Base-by-base conservation (phyloP, 2,329 filamentous ascomycete genomes). In the Tolypocladium cylindrosporum region DNA sequence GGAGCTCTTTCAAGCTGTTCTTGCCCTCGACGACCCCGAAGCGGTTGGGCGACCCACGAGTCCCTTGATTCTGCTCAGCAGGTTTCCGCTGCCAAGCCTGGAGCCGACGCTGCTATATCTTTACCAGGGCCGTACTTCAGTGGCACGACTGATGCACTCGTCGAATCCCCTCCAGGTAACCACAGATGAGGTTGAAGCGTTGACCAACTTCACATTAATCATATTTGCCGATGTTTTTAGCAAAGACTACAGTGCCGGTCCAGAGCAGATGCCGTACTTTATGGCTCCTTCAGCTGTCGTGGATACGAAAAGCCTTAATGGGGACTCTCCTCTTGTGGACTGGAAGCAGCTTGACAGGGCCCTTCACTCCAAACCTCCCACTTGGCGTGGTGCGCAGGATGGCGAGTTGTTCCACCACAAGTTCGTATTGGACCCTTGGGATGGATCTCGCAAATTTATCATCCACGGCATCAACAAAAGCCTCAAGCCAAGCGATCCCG, bases 181-280 rank as follows among this genome's bases (percentile, higher is more conserved):
- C 0, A 64, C 74, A 0, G 66, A 73, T 0, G 67, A 77, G 1
- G 62, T 91, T 0, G 71, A 80, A 0, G 69, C 75, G 1, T 69
- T 97, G n/a, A 85, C 84, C 0, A 72, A 70, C 0, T 96, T 94
- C 68, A 96, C 90, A 0, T 74, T 95, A 45, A 79, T 81, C 5
- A 72, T 95, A 0, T 97, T 95, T 70, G 75, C 83, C 19, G 91
- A 97, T 64, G 77, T 97, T 0, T 97, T 96, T 75, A 93, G 91
- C 71, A 99, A 99, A 70, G 78, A 79, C 3, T 99, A 90, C 65
- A 84, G 89, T 54, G 76, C 82, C 0, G 77, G 84, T 19, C 64
- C 77, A 0, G 71, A 78, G 1, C 84, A 86, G 36, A 81, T 96
- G 69, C 87, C 91, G 0, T 99, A 97, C 71, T 96, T 91, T 76